These are phyloP conservation scores for Limtongozyma cylindracea DNA, from an alignment of 805 yeast genomes.

Conservation along the genomic window DNA sequence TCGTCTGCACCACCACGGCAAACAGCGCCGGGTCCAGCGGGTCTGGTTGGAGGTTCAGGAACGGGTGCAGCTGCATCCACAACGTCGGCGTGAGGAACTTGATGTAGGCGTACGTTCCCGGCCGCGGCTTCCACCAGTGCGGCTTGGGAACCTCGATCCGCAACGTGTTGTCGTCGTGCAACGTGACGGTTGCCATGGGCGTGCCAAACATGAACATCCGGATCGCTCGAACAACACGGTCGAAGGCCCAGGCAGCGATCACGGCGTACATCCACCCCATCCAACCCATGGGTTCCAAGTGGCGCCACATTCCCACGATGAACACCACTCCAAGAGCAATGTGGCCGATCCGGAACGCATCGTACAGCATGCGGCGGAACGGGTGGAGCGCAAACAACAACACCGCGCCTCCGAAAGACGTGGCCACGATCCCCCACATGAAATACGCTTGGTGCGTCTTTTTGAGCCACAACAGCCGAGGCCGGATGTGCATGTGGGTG, in stretches of 20 bases:
- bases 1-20: too few species aligned
- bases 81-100: too few species aligned
- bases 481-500: conserved; percentile 3
- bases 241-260: conserved; percentile 3
- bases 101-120: too few species aligned
- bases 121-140: too few species aligned
- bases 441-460: too few species aligned
- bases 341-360: conserved; percentile 2
- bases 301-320: conserved; percentile 4
- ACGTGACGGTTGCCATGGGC: conserved; percentile 1
- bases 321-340: conserved; percentile 3
- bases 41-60: too few species aligned
- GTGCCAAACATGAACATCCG: conserved; percentile 3
- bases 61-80: too few species aligned
- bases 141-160: conserved; percentile 3
- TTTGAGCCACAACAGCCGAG: too few species aligned
- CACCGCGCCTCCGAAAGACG: conserved; percentile 4
- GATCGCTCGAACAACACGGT: conserved; percentile 2
- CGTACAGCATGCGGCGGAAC: conserved; percentile 3
- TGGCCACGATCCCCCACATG: conserved; percentile 2
- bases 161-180: conserved; percentile 2
- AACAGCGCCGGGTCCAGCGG: too few species aligned
- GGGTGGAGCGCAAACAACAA: conserved; percentile 1
- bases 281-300: conserved; percentile 3
- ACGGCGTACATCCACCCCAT: conserved; percentile 4